A percentile compares a stretch with the other conserved stretches of the same genome.
These are phyloP conservation scores for Exserohilum turcica DNA, from an alignment of 2,329 filamentous ascomycete species.

Conservation along the genomic window DNA sequence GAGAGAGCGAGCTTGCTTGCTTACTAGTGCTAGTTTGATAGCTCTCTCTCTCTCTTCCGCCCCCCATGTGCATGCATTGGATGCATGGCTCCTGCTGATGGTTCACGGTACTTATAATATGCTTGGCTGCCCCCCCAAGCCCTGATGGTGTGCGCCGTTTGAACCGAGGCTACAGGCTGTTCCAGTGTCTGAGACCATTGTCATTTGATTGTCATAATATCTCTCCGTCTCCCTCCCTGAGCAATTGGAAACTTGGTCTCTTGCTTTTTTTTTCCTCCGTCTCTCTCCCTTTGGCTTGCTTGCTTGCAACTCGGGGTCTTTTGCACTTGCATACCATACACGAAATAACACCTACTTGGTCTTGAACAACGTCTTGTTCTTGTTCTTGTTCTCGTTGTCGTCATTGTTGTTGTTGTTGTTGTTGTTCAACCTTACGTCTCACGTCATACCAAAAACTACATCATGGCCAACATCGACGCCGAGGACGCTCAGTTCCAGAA, in stretches of 20 bases:
- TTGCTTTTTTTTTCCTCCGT: constrained; percentile 1
- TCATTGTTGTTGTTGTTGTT: neutral
- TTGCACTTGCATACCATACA: too few species aligned
- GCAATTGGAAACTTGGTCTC: neutral
- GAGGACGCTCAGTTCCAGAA: constrained; percentile 76
- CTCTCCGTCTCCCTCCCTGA: constrained; percentile 19
- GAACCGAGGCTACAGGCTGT: constrained; percentile 28
- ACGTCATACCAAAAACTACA: constrained; percentile 9
- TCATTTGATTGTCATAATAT: constrained; percentile 27
- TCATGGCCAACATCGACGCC: constrained; percentile 56
- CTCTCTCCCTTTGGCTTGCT: neutral
- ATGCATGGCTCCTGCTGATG: constrained; percentile 11
- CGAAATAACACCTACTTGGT: neutral
- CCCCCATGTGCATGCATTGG: constrained; percentile 11
- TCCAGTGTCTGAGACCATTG: constrained; percentile 11
- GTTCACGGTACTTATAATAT: constrained; percentile 32
- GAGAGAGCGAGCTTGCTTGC: constrained; percentile 13
- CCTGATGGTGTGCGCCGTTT: constrained; percentile 5
- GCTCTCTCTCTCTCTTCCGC: too few species aligned
- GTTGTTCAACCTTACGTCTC: neutral
- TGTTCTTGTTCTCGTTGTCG: neutral
- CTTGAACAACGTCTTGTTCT: too few species aligned
- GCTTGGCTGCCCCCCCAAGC: constrained; percentile 34
- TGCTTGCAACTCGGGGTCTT: too few species aligned
- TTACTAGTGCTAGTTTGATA: too few species aligned